Conservation (phyloP, 768 basidiomycete species). For the Dentipellis fragilis region DNA sequence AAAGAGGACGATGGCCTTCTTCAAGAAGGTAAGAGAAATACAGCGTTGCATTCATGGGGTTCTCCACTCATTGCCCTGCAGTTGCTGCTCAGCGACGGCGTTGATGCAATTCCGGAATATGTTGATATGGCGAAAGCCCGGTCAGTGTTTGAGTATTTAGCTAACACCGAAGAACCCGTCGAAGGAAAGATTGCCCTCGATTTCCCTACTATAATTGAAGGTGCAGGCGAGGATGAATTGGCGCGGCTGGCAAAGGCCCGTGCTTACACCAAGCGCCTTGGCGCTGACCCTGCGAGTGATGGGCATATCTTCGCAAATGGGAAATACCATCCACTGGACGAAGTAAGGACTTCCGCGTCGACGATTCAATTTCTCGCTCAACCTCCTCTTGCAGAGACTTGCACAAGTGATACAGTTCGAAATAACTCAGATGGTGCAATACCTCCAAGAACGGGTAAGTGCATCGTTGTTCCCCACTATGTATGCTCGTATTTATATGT, state of each 20-base stretch:
- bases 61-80: neutral
- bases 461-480: neutral
- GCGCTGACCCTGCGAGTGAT: conserved; percentile 11
- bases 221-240: conserved; percentile 3
- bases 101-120: neutral
- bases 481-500: neutral
- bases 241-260: conserved; percentile 17
- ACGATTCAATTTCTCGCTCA: neutral
- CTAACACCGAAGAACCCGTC: neutral
- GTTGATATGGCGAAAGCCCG: conserved; percentile 6
- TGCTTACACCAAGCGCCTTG: conserved; percentile 24
- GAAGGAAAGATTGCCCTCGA: neutral
- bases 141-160: conserved; percentile 1
- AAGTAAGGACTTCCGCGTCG: conserved; percentile 1
- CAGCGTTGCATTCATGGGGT: neutral
- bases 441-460: conserved; percentile 65
- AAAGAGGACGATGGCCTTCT: neutral
- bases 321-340: conserved; percentile 16
- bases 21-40: neutral
- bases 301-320: conserved; percentile 41
- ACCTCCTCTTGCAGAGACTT: conserved; percentile 40
- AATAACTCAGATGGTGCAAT: conserved; percentile 46
- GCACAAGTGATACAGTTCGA: conserved; percentile 54
- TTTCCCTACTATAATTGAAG: conserved; percentile 1
- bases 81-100: neutral